Conservation (phyloP, 2,329 filamentous ascomycete species). For the Lachnellula willkommii region DNA sequence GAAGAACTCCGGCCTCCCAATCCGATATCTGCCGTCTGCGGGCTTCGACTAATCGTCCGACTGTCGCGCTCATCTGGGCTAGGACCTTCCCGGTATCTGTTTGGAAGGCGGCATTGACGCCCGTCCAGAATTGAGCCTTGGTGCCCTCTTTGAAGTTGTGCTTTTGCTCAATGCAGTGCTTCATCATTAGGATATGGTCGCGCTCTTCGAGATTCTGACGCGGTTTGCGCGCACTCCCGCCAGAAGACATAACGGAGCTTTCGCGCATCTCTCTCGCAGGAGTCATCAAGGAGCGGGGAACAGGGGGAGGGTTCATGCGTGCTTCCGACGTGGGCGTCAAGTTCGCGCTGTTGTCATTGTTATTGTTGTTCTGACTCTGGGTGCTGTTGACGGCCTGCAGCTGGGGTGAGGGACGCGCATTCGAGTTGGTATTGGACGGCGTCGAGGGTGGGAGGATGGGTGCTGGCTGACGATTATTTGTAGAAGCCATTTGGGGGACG, state of each 20-base stretch:
- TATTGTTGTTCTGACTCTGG: constrained; percentile 10
- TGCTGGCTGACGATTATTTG: constrained; percentile 19
- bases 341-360: constrained; percentile 17
- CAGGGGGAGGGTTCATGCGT: constrained; percentile 30
- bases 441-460: constrained; percentile 26
- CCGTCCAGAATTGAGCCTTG: constrained; percentile 31
- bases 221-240: constrained; percentile 29
- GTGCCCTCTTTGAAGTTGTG: constrained; percentile 31
- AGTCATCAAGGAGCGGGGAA: constrained; percentile 28
- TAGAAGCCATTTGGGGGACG: constrained; percentile 26
- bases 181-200: constrained; percentile 30
- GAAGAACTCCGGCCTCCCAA: constrained; percentile 30
- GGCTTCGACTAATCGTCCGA: constrained; percentile 29
- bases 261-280: constrained; percentile 30
- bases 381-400: constrained; percentile 1
- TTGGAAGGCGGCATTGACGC: constrained; percentile 29
- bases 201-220: constrained; percentile 31
- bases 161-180: constrained; percentile 28
- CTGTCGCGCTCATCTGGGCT: constrained; percentile 32
- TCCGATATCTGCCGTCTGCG: constrained; percentile 29
- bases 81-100: constrained; percentile 28
- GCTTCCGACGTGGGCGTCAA: constrained; percentile 24
- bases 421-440: constrained; percentile 15
- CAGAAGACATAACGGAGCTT: constrained; percentile 26
- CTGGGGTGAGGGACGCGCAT: constrained; percentile 15